A percentile compares a stretch with the other conserved stretches of the same genome.
These are phyloP conservation scores for Thalassiosira livingstoniorum DNA, from an alignment of 352 stramenopile species.

Conservation along the genomic window DNA sequence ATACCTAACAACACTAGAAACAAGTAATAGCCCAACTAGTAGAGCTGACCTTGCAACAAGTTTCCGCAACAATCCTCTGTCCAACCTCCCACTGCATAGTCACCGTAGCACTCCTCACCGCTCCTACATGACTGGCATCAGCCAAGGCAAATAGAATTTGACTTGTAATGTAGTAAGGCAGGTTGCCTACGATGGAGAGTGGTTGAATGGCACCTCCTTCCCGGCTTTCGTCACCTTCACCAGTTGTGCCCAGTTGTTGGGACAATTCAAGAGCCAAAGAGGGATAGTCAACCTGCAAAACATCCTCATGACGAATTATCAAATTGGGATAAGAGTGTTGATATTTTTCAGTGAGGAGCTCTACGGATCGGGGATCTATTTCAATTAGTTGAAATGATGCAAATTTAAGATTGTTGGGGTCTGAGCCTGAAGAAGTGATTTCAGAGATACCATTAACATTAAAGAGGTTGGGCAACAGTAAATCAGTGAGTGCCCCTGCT, in stretches of 20 bases:
- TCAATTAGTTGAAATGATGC: slow-evolving; percentile 90
- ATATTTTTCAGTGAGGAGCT: slow-evolving; percentile 81
- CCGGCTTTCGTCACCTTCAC: not conserved
- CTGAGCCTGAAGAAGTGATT: no score
- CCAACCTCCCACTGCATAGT: slow-evolving; percentile 91
- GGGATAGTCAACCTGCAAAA: slow-evolving; percentile 88
- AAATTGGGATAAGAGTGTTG: slow-evolving; percentile 80
- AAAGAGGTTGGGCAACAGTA: no score
- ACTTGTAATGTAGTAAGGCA: slow-evolving; percentile 91
- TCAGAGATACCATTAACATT: slow-evolving; percentile 70
- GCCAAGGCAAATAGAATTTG: slow-evolving; percentile 90
- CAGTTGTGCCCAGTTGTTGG: no score
- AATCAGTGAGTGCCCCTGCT: slow-evolving; percentile 88
- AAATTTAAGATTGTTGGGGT: no score
- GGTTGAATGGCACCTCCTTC: slow-evolving; percentile 72
- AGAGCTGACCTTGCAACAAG: slow-evolving; percentile 34
- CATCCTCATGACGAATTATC: slow-evolving; percentile 84
- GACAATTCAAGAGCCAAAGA: slow-evolving; percentile 65
- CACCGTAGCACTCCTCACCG: slow-evolving; percentile 85
- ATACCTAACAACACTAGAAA: no score
- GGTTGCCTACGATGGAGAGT: slow-evolving; percentile 88
- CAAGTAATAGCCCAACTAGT: no score
- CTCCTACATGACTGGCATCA: slow-evolving; percentile 79
- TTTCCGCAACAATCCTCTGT: slow-evolving; percentile 85
- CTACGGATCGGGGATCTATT: slow-evolving; percentile 88